Base-by-base conservation (phyloP, 1,284 basidiomycete species). In the Xerocomus alliaceus region DNA sequence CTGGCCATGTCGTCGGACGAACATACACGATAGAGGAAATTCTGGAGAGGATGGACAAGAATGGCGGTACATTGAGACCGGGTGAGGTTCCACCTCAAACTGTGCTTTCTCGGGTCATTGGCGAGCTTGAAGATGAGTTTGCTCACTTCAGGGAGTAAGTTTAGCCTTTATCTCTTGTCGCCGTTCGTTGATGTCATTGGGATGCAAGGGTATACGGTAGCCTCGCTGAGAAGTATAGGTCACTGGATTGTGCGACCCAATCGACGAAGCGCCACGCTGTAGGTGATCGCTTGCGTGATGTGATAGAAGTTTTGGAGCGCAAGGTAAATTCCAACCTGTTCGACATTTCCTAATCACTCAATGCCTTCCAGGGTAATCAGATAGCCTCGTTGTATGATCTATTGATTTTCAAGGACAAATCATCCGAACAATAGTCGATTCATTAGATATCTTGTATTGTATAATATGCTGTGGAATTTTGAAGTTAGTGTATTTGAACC, bases 51-150 rank as follows among this genome's bases (percentile, higher is more conserved):
- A 71, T 72, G 61, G 70, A 75, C 32, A 61, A 41, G 24, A 73
- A 75, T 45, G 71, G 70, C 1, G 72, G 67, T 11, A 65, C 60
- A 5, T 49, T 76, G 34, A 63, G 58, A 58, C 58, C 59, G 35
- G 58, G 56, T 26, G 70, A 67, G 29, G 61, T 92, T 4, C 93
- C 93, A 2, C 91, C 93, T 22, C 93, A 95, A 76, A 94, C 93
- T 0, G 87, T 95, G 6, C 83, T 95, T 9, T 82, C 87, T 31
- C 82, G 91, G 18, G 92, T 95, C 29, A 80, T 95, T 44, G 73
- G 88, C 59, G 94, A 95, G 77, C 81, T 96, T 15, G 94, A 96
- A 73, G 93, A 94, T 68, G 94, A 96, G 73, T 95, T 95, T 72
- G 86, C 85, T 24, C 94, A 95, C 79, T 95, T 93, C 76, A 94